Evolutionary conservation across 2,329 filamentous ascomycete genomes (phyloP).

Genomic region (Arthrobotrys musiformis): DNA sequence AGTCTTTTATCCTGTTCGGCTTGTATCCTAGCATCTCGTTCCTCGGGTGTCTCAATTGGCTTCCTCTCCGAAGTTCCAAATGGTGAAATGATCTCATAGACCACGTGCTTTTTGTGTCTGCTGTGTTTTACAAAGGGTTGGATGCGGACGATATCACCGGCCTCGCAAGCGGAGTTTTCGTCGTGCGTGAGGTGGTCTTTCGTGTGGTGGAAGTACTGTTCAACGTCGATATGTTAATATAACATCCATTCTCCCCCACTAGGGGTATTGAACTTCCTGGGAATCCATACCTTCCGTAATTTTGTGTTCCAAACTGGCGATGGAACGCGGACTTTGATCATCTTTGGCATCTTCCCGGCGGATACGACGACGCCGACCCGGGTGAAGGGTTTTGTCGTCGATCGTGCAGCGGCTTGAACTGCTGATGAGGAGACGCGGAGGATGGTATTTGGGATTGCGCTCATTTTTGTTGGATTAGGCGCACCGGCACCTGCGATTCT

Average conservation of each 20-base stretch:
- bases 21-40: conserved; percentile 68
- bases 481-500: too few species aligned
- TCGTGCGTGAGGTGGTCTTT: conserved; percentile 79
- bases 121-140: conserved; percentile 73
- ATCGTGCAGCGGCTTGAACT: conserved; percentile 7
- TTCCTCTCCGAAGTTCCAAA: conserved; percentile 73
- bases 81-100: conserved; percentile 79
- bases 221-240: neutral
- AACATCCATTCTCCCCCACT: neutral
- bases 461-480: conserved; percentile 3
- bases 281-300: conserved; percentile 73
- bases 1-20: conserved; percentile 70
- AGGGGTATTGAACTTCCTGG: neutral
- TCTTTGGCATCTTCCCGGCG: conserved; percentile 79
- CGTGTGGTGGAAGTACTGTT: conserved; percentile 73
- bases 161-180: conserved; percentile 76
- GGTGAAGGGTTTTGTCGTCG: conserved; percentile 24
- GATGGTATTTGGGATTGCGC: conserved; percentile 12
- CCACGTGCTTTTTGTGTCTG: conserved; percentile 76
- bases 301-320: conserved; percentile 77
- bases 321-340: conserved; percentile 80
- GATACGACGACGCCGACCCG: conserved; percentile 76
- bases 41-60: conserved; percentile 72
- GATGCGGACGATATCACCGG: conserved; percentile 80
- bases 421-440: neutral